Evolutionary conservation across 2,329 filamentous ascomycete genomes (phyloP).

Genomic region (Cordyceps fumosorosea): DNA sequence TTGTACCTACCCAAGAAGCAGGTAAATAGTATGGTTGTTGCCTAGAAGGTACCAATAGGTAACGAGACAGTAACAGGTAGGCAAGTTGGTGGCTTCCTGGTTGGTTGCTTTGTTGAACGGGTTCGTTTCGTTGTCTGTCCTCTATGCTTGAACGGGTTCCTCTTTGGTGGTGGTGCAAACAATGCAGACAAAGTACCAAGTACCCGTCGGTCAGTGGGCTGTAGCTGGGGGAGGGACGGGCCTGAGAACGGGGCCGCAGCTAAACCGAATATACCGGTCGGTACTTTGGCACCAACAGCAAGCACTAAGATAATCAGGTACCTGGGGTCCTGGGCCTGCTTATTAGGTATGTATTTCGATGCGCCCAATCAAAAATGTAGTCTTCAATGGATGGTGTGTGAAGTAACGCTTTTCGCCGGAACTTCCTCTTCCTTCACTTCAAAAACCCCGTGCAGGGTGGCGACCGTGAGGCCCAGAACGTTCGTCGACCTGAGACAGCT

Average conservation of each 20-base stretch:
- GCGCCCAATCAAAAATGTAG: not conserved
- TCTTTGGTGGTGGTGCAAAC: not conserved
- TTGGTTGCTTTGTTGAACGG: not conserved
- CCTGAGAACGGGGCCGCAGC: not conserved
- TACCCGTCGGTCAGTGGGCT: not conserved
- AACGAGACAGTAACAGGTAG: not conserved
- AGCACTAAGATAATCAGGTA: not conserved
- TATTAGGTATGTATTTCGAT: not conserved
- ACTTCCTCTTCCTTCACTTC: not conserved
- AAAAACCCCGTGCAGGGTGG: constrained; percentile 5
- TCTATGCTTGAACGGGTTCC: no score
- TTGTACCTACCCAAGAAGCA: not conserved
- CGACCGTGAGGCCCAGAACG: constrained; percentile 8
- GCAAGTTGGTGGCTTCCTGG: not conserved
- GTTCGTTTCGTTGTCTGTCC: no score
- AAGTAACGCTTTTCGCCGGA: not conserved
- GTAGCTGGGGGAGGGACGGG: not conserved
- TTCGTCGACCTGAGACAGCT: constrained; percentile 5
- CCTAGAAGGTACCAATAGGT: no score
- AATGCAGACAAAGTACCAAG: not conserved
- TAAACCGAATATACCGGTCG: not conserved
- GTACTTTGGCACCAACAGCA: no score
- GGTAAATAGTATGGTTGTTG: not conserved
- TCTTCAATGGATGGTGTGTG: not conserved
- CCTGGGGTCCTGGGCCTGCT: not conserved